Base-by-base conservation (phyloP, 1,284 basidiomycete species). In the Apiotrichum brassicae region DNA sequence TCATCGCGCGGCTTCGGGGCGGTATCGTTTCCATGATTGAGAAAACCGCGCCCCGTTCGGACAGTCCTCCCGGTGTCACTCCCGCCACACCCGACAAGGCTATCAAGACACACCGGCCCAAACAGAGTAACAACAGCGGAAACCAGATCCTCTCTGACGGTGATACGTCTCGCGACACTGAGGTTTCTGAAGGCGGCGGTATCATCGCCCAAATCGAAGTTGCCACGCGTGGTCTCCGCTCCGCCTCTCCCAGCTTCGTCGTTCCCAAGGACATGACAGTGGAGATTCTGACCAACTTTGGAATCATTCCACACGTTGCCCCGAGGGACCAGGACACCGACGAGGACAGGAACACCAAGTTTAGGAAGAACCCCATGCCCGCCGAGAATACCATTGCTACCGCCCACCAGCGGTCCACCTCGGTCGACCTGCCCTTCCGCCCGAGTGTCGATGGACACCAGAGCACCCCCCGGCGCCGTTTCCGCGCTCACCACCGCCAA, bases 1-100 rank as follows among this genome's bases (percentile, higher is more conserved):
- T 49, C 2, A 20, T 62, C 13, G 45, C 18, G 18, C 41, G 44
- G 4, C 39, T 63, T 0, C 46, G 63, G 44, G 59, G 58, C 11
- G 62, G 62, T 3, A 54, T 66, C 14, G 60, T 62, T 1, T 62
- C 61, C 20, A 64, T 66, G 61, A 25, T 67, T 6, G 49, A 16
- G 11, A 34, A 34, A n/a, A 34, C 33, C 13, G 14, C 11, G n/a
- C 11, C 33, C 11, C 28, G 28, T 3, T 9, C 9, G 28, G 14
- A 30, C 14, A n/a, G n/a, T n/a, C n/a, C n/a, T n/a, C n/a, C n/a
- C n/a, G n/a, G n/a, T 30, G 14, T 30, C 11, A 30, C 28, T 30
- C 28, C 11, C 28, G 28, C n/a, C n/a, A n/a, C n/a, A n/a, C 14
- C 28, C 28, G 28, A 30, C 28, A 30, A 30, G 28, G 11, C 28